These are phyloP conservation scores for Vitis hybrid DNA, from an alignment of 177 flowering plant species.

Conservation along the genomic window DNA sequence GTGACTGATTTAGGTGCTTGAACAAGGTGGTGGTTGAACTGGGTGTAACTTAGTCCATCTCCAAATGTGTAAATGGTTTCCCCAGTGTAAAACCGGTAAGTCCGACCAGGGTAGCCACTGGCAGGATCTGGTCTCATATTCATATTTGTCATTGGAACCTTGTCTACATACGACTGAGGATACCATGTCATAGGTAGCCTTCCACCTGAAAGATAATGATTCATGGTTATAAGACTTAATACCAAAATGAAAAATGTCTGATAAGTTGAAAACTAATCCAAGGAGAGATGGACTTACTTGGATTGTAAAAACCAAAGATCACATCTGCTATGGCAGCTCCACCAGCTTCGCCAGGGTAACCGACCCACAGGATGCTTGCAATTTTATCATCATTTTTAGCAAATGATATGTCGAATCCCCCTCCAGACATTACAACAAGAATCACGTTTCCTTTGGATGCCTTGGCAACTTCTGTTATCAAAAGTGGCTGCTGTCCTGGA, in stretches of 20 bases:
- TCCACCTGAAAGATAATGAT: slow-evolving; percentile 53
- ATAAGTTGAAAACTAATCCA: background rate
- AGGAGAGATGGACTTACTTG: slow-evolving; percentile 49
- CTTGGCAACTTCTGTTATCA: slow-evolving; percentile 62
- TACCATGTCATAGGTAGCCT: slow-evolving; percentile 96
- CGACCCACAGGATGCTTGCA: slow-evolving; percentile 91
- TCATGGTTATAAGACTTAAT: background rate
- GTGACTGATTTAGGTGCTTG: slow-evolving; percentile 60
- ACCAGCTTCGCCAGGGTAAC: slow-evolving; percentile 97
- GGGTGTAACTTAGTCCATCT: slow-evolving; percentile 79
- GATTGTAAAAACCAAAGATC: slow-evolving; percentile 80
- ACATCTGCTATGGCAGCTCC: slow-evolving; percentile 95
- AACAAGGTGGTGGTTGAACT: slow-evolving; percentile 55
- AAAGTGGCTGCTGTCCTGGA: slow-evolving; percentile 74
- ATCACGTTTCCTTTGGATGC: slow-evolving; percentile 90
- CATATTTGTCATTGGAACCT: slow-evolving; percentile 94
- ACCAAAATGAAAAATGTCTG: background rate
- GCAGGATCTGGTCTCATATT: slow-evolving; percentile 83
- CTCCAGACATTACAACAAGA: slow-evolving; percentile 94
- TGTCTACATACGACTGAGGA: slow-evolving; percentile 70
- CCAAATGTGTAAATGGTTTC: slow-evolving; percentile 72
- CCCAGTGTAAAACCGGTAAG: slow-evolving; percentile 86
- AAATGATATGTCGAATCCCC: slow-evolving; percentile 78
- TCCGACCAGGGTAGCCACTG: slow-evolving; percentile 84
- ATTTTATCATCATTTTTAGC: slow-evolving; percentile 61